Conservation (phyloP, 2,329 filamentous ascomycete genomes). For the Hypoxylon sp. region DNA sequence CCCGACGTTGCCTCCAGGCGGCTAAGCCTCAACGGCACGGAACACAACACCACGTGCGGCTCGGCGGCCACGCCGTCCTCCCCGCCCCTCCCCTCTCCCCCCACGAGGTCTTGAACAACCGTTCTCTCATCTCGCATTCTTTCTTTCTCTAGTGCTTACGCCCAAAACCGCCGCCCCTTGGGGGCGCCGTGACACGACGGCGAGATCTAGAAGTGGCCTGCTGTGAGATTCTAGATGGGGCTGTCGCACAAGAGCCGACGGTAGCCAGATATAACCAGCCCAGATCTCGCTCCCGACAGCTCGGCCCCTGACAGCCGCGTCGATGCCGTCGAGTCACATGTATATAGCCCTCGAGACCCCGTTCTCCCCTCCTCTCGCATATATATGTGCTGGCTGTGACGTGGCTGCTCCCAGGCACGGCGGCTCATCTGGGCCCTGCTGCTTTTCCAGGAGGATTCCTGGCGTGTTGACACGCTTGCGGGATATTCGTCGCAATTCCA, state of each 20-base stretch:
- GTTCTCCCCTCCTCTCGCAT: too few relatives aligned
- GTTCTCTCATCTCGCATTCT: too few relatives aligned
- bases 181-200: conserved; percentile 18
- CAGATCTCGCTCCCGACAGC: not conserved
- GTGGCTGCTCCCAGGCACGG: not conserved
- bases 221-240: conserved; percentile 23
- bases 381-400: not conserved
- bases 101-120: conserved; percentile 1
- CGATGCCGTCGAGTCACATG: not conserved
- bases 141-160: conserved; percentile 21
- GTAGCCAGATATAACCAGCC: too few relatives aligned
- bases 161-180: not conserved
- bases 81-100: conserved; percentile 1
- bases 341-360: conserved; percentile 19
- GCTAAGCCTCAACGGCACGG: not conserved
- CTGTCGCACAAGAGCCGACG: conserved; percentile 24
- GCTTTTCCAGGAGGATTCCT: not conserved
- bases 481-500: not conserved
- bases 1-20: not conserved
- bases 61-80: conserved; percentile 7
- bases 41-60: conserved; percentile 2
- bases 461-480: too few relatives aligned
- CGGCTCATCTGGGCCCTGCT: not conserved
- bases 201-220: conserved; percentile 9
- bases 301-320: not conserved